These are phyloP conservation scores for Vicia faba DNA, from an alignment of 306 rosid species.

Conservation along the genomic window DNA sequence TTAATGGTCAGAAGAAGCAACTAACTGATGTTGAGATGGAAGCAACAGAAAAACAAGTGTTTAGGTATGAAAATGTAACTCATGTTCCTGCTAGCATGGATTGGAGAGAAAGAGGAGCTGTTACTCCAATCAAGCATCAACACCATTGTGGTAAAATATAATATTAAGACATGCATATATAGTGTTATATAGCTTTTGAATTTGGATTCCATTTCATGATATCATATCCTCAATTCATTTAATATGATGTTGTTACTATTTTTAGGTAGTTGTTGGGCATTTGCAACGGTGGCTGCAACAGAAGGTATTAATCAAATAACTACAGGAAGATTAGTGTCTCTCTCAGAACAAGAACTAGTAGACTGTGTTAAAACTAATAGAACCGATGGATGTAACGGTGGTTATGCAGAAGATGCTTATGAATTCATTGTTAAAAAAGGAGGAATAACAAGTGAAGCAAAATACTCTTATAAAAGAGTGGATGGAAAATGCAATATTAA, in stretches of 20 bases:
- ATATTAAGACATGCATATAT: not conserved
- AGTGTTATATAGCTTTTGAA: not conserved
- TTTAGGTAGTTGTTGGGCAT: slow-evolving; percentile 42
- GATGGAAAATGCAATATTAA: slow-evolving; percentile 20
- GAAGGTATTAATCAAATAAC: slow-evolving; percentile 19
- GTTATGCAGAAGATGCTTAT: slow-evolving; percentile 20
- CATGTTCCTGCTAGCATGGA: slow-evolving; percentile 31
- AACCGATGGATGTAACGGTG: slow-evolving; percentile 3
- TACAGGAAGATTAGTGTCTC: too few relatives aligned
- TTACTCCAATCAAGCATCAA: slow-evolving; percentile 39
- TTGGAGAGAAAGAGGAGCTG: slow-evolving; percentile 40
- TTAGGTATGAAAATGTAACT: slow-evolving; percentile 1
- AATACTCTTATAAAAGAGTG: slow-evolving; percentile 23
- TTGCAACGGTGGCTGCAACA: slow-evolving; percentile 27
- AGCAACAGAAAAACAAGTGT: not conserved
- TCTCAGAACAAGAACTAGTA: too few relatives aligned
- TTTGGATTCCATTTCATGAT: not conserved
- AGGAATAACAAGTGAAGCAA: slow-evolving; percentile 35
- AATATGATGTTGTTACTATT: not conserved
- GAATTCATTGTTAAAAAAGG: slow-evolving; percentile 28
- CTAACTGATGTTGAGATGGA: not conserved
- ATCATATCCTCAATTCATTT: not conserved
- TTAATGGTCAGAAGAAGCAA: not conserved
- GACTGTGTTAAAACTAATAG: too few relatives aligned
- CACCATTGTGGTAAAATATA: slow-evolving; percentile 29